Base-by-base conservation (phyloP, 345 rosid genomes). In the Carallia brachiata region DNA sequence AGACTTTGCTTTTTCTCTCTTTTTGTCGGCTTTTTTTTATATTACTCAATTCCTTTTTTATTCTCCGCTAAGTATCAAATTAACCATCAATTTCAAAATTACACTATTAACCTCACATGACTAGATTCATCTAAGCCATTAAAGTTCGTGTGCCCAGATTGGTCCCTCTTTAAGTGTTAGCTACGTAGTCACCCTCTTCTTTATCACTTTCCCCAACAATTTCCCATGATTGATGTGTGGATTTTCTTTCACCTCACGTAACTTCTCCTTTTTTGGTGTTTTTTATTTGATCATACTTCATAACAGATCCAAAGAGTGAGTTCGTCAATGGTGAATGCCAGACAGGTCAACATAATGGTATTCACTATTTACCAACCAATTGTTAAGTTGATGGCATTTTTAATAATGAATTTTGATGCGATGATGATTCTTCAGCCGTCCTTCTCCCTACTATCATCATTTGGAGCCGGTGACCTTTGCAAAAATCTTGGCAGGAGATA, bases 261-360 rank as follows among this genome's bases (percentile, higher is more conserved):
- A 8, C 16, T 52, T 23, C 13, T 55, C 31, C 30, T n/a, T 55
- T 55, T 40, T 40, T 9, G 47, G 47, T 9, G 47, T 40, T 40
- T 40, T 40, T 9, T 0, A 40, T 40, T 40, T 40, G 58, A 48
- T 64, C 13, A 6, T 44, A 23, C 70, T 47, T 73, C 63, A 40
- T 70, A 73, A 52, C 90, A 89, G 92, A 86, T 89, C 74, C 92
- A 89, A 76, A 74, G 65, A 23, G 47, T 82, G 85, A 66, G 81
- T 81, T 71, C 86, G 53, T 72, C 84, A 7, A 34, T 69, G 31
- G 59, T 12, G 4, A 55, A n/a, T 28, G 31, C 59, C 7, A 30
- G 59, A 55, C 10, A 40, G 47, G 15, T 40, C 15, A 40, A 40
- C 47, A 40, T 9, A 9, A 32, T 19, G 68, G 52, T 36, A n/a